phyloP scores from a whole-genome alignment of 1,139 yeast genomes.

The Lizanozyma gosingica region DNA sequence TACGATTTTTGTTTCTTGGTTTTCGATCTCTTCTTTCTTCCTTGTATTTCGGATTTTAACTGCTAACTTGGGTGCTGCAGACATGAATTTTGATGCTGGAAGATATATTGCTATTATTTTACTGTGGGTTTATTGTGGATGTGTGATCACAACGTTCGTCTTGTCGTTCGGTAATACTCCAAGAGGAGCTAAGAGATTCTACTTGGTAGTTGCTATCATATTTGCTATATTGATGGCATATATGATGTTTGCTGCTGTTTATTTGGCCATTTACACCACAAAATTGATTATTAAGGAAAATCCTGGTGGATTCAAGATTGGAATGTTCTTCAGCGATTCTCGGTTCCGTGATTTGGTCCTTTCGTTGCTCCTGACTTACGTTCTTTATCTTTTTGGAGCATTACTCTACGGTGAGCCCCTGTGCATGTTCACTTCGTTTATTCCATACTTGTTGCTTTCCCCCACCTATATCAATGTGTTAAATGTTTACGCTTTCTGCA shows the following conservation, averaged over 20 bases:
- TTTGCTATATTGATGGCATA: conserved; percentile 40
- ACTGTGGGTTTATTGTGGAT: conserved; percentile 35
- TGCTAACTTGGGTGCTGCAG: conserved; percentile 50
- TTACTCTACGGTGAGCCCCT: conserved; percentile 42
- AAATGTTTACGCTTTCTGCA: conserved; percentile 42
- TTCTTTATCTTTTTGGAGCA: conserved; percentile 37
- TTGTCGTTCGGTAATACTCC: conserved; percentile 43
- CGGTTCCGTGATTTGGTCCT: conserved; percentile 41
- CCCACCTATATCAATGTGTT: conserved; percentile 41
- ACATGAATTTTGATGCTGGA: conserved; percentile 30
- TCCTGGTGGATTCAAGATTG: conserved; percentile 25
- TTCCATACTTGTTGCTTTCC: conserved; percentile 37
- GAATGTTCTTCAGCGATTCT: conserved; percentile 31
- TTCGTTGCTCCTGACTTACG: conserved; percentile 39
- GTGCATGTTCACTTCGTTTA: conserved; percentile 44
- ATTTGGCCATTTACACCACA: conserved; percentile 39
- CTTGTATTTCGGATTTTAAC: conserved; percentile 75
- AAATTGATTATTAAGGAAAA: conserved; percentile 21
- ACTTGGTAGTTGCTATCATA: conserved; percentile 30
- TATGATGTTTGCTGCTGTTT: conserved; percentile 42
- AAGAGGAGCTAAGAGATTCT: conserved; percentile 36
- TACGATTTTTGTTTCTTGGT: conserved; percentile 58
- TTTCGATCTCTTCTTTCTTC: conserved; percentile 72
- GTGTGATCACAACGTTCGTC: conserved; percentile 36
- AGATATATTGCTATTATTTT: conserved; percentile 33